phyloP scores from a whole-genome alignment of 768 basidiomycete genomes.

The Boletus huronensis region DNA sequence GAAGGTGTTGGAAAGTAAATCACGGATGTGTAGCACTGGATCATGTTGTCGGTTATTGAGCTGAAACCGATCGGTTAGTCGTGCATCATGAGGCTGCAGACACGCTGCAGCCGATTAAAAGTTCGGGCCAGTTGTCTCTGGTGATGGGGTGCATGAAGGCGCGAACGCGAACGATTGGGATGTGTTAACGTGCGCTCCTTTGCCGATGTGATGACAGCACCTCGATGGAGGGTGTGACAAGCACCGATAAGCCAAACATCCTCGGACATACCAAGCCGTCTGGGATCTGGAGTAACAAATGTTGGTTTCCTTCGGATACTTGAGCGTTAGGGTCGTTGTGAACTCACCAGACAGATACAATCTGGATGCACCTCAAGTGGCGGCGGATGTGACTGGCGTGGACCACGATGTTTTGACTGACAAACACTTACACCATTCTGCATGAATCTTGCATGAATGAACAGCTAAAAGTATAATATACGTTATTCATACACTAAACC shows the following conservation, averaged over 20 bases:
- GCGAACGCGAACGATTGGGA: neutral
- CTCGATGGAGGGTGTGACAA: neutral
- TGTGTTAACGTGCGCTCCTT: too few relatives aligned
- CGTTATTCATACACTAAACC: conserved; percentile 11
- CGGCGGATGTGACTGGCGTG: too few relatives aligned
- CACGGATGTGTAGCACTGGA: too few relatives aligned
- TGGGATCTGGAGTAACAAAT: too few relatives aligned
- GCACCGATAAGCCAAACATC: too few relatives aligned
- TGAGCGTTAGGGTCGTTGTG: neutral
- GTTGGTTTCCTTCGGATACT: too few relatives aligned
- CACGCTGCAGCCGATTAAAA: neutral
- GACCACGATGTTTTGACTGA: neutral
- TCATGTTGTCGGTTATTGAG: too few relatives aligned
- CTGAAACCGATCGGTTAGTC: neutral
- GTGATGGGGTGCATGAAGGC: neutral
- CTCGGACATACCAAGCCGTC: neutral
- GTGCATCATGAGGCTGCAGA: neutral
- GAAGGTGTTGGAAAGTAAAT: neutral
- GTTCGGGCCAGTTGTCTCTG: neutral
- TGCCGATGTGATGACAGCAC: neutral
- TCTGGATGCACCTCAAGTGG: neutral
- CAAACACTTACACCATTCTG: neutral
- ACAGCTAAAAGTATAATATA: neutral
- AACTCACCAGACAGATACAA: neutral
- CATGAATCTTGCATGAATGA: neutral